Conservation (phyloP, 306 rosid species). For the Vicia faba region DNA sequence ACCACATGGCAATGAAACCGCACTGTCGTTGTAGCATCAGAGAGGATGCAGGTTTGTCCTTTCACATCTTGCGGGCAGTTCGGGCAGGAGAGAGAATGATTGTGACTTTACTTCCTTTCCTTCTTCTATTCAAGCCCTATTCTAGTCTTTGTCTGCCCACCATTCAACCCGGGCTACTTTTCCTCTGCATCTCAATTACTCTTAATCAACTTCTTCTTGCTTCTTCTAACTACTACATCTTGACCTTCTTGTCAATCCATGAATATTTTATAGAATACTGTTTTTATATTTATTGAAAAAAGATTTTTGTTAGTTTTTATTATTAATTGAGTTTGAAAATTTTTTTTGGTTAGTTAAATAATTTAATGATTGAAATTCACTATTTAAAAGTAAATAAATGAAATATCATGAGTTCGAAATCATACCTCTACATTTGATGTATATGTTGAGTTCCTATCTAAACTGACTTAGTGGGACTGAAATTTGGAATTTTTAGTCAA, state of each 20-base stretch:
- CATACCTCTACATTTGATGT: too few species aligned
- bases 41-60: slow-evolving; percentile 39
- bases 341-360: too few species aligned
- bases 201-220: not conserved
- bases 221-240: not conserved
- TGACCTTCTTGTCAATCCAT: slow-evolving; percentile 2
- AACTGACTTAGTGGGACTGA: too few species aligned
- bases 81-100: slow-evolving; percentile 44
- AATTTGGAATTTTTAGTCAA: too few species aligned
- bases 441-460: too few species aligned
- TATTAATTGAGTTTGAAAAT: too few species aligned
- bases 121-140: slow-evolving; percentile 41
- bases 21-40: slow-evolving; percentile 45
- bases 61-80: slow-evolving; percentile 56
- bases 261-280: too few species aligned
- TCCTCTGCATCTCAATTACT: not conserved
- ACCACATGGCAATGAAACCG: slow-evolving; percentile 48
- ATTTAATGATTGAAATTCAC: too few species aligned
- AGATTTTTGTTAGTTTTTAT: too few species aligned
- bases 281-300: too few species aligned
- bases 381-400: too few species aligned
- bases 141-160: slow-evolving; percentile 66
- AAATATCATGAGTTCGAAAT: too few species aligned
- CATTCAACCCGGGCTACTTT: slow-evolving; percentile 64
- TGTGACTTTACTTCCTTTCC: slow-evolving; percentile 43